Conservation (phyloP, 2,329 filamentous ascomycete species). For the Thielaviopsis punctulata region DNA sequence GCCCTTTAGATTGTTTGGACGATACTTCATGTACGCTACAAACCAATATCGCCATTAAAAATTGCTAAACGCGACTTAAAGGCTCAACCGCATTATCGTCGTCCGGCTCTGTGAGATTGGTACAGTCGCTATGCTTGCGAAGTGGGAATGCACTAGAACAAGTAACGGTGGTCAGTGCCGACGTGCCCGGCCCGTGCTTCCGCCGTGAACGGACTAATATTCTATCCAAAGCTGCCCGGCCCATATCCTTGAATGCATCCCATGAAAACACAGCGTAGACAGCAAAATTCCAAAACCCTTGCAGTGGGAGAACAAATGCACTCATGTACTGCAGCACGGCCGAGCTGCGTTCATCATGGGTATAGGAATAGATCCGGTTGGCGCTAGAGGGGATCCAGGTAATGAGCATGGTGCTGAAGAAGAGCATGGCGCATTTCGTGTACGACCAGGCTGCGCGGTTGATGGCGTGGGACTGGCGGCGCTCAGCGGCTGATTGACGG, state of each 20-base stretch:
- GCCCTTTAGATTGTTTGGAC: background rate
- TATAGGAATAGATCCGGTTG: constrained; percentile 51
- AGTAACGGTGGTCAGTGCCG: background rate
- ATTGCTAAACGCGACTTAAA: background rate
- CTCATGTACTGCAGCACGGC: constrained; percentile 46
- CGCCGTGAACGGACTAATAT: background rate
- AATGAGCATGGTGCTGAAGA: constrained; percentile 46
- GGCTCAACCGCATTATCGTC: background rate
- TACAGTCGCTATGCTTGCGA: background rate
- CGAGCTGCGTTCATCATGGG: constrained; percentile 29
- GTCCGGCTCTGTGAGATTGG: background rate
- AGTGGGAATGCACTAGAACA: background rate
- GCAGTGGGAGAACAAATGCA: constrained; percentile 54
- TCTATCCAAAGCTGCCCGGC: constrained; percentile 14
- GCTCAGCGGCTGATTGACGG: constrained; percentile 10
- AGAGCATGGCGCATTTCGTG: constrained; percentile 45
- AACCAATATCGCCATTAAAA: too few relatives aligned
- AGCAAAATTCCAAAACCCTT: constrained; percentile 62
- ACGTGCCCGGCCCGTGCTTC: background rate
- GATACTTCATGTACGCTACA: too few relatives aligned
- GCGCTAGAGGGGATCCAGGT: constrained; percentile 57
- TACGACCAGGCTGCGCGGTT: constrained; percentile 46
- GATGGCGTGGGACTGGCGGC: constrained; percentile 24
- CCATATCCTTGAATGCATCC: constrained; percentile 29
- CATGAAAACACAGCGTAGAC: constrained; percentile 53